Percentiles rank a stretch among this genome's conserved stretches.
phyloP scores from a whole-genome alignment of 2,329 filamentous ascomycete genomes.

The Eutypella sp. region DNA sequence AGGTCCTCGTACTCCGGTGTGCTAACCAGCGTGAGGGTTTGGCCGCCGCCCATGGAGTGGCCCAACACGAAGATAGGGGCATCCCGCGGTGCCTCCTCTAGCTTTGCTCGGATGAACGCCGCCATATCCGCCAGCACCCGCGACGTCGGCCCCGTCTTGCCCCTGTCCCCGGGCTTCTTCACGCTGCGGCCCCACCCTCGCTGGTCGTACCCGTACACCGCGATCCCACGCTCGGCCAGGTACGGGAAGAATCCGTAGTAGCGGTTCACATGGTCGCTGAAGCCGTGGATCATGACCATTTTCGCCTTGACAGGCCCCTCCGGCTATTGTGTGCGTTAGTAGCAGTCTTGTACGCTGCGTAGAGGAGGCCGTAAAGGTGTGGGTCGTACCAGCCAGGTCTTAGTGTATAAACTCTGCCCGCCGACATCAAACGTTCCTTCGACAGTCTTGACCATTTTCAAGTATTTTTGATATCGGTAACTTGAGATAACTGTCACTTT shows the following conservation, averaged over 20 bases:
- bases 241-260: constrained; percentile 71
- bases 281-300: constrained; percentile 81
- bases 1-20: constrained; percentile 48
- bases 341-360: no score
- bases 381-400: constrained; percentile 56
- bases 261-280: constrained; percentile 76
- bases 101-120: constrained; percentile 62
- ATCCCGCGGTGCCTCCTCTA: constrained; percentile 32
- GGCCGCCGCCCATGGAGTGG: constrained; percentile 85
- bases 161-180: constrained; percentile 54
- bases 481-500: no score
- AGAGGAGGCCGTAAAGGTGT: no score
- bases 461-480: background rate
- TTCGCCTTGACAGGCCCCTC: constrained; percentile 58
- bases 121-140: constrained; percentile 74
- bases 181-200: constrained; percentile 81
- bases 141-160: constrained; percentile 68
- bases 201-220: constrained; percentile 77
- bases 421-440: constrained; percentile 47
- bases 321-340: constrained; percentile 39
- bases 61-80: constrained; percentile 79
- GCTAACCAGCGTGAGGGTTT: constrained; percentile 60
- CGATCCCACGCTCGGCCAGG: constrained; percentile 67
- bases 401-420: constrained; percentile 46
- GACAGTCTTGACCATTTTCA: constrained; percentile 35